Evolutionary conservation across 2,329 filamentous ascomycete genomes (phyloP).

Genomic region (Gremmenia infestans): DNA sequence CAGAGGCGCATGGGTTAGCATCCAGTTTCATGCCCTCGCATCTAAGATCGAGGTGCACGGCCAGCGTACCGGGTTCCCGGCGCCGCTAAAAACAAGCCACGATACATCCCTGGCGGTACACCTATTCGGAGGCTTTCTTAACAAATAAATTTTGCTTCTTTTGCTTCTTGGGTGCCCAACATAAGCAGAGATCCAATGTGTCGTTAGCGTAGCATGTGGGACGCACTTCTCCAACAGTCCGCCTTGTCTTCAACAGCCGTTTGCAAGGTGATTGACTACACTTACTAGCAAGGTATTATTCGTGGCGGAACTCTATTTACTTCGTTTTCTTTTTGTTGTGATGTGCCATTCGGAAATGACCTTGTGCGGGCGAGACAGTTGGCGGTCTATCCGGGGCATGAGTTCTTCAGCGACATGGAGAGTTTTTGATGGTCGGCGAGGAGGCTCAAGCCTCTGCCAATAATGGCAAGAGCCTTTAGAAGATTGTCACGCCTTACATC

Average conservation of each 20-base stretch:
- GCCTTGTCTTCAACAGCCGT: not conserved
- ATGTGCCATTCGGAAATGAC: not conserved
- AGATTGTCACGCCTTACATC: not conserved
- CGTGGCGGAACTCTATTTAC: not conserved
- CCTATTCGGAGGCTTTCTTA: too few species aligned
- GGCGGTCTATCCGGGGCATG: not conserved
- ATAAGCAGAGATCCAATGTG: not conserved
- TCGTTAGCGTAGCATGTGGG: not conserved
- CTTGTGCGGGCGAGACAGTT: not conserved
- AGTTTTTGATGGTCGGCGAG: not conserved
- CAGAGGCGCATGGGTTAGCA: not conserved
- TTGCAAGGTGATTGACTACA: not conserved
- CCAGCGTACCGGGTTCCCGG: too few species aligned
- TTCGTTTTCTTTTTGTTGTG: not conserved
- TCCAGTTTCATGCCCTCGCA: too few species aligned
- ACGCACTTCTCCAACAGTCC: not conserved
- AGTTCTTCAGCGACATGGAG: not conserved
- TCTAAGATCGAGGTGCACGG: too few species aligned
- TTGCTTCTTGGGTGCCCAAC: not conserved
- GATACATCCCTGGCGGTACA: too few species aligned
- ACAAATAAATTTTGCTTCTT: not conserved
- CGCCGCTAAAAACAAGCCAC: too few species aligned
- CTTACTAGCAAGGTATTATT: not conserved
- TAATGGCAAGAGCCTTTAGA: not conserved
- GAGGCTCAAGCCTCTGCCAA: not conserved